These are phyloP conservation scores for Suillus subalutaceus DNA, from an alignment of 768 basidiomycete species.

Conservation along the genomic window DNA sequence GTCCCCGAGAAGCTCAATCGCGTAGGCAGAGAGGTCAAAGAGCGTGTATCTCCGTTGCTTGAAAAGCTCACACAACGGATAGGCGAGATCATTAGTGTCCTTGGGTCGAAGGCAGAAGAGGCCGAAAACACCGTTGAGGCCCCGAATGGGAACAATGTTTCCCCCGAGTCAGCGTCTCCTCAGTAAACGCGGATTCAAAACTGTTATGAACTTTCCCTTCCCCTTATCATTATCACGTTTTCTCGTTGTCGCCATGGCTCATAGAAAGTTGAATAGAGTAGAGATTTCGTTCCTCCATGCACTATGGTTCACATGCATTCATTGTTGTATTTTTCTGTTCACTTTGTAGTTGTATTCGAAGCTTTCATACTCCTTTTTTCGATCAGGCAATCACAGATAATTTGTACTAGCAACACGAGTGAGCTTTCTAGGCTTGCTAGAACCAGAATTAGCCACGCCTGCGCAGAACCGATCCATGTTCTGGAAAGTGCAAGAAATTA, in stretches of 20 bases:
- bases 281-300: slow-evolving; percentile 23
- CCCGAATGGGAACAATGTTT: neutral
- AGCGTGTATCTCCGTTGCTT: slow-evolving; percentile 63
- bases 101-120: slow-evolving; percentile 34
- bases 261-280: slow-evolving; percentile 28
- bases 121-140: neutral
- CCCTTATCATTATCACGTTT: slow-evolving; percentile 14
- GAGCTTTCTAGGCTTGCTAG: too few relatives aligned
- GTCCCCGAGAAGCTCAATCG: slow-evolving; percentile 64
- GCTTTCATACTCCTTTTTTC: neutral
- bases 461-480: too few relatives aligned
- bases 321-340: neutral
- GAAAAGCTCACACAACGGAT: slow-evolving; percentile 50
- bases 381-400: neutral
- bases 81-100: slow-evolving; percentile 27
- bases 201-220: neutral
- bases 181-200: slow-evolving; percentile 13
- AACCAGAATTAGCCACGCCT: too few relatives aligned
- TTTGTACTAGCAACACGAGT: neutral
- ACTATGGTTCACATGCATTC: slow-evolving; percentile 1
- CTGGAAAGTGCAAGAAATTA: too few relatives aligned
- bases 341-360: slow-evolving; percentile 1
- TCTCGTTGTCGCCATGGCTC: slow-evolving; percentile 12
- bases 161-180: neutral
- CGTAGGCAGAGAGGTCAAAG: slow-evolving; percentile 59